A percentile compares a stretch with the other conserved stretches of the same genome.
Evolutionary conservation across 805 yeast species (phyloP).

Genomic region (Myxozyma vanderwaltii): DNA sequence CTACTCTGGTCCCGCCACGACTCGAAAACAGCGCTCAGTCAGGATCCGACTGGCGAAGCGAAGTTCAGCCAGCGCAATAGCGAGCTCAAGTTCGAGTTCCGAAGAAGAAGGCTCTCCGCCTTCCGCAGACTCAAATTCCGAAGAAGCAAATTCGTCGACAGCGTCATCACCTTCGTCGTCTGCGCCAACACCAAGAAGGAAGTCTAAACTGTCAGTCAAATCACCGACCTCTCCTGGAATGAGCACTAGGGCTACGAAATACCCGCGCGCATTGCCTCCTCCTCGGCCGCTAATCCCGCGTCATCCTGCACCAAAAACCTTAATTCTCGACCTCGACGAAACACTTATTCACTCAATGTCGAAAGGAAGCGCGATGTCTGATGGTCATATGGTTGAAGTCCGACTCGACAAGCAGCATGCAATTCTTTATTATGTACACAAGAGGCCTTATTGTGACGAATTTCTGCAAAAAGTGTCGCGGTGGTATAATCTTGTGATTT

Average conservation of each 20-base stretch:
- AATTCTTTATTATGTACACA: slow-evolving; percentile 84
- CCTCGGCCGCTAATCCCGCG: slow-evolving; percentile 31
- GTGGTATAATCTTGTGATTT: slow-evolving; percentile 88
- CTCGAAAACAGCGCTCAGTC: slow-evolving; percentile 11
- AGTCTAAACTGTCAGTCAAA: slow-evolving; percentile 12
- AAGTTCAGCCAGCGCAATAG: slow-evolving; percentile 1
- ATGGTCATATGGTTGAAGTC: slow-evolving; percentile 79
- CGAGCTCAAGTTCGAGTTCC: slow-evolving; percentile 5
- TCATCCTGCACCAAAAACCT: slow-evolving; percentile 53
- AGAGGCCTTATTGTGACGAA: slow-evolving; percentile 87
- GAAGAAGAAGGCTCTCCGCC: neutral
- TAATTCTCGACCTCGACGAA: slow-evolving; percentile 89
- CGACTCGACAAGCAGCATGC: slow-evolving; percentile 64
- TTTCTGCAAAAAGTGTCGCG: slow-evolving; percentile 74
- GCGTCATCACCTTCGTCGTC: neutral
- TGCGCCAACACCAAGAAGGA: slow-evolving; percentile 1
- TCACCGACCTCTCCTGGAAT: slow-evolving; percentile 30
- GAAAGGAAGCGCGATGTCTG: slow-evolving; percentile 51
- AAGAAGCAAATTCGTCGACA: neutral
- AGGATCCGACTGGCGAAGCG: slow-evolving; percentile 17
- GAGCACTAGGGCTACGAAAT: slow-evolving; percentile 18
- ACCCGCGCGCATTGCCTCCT: slow-evolving; percentile 24
- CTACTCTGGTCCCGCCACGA: slow-evolving; percentile 1
- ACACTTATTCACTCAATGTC: slow-evolving; percentile 90
- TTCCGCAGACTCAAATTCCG: neutral